Conservation (phyloP, 768 basidiomycete species). For the Pisolithus microcarpus region DNA sequence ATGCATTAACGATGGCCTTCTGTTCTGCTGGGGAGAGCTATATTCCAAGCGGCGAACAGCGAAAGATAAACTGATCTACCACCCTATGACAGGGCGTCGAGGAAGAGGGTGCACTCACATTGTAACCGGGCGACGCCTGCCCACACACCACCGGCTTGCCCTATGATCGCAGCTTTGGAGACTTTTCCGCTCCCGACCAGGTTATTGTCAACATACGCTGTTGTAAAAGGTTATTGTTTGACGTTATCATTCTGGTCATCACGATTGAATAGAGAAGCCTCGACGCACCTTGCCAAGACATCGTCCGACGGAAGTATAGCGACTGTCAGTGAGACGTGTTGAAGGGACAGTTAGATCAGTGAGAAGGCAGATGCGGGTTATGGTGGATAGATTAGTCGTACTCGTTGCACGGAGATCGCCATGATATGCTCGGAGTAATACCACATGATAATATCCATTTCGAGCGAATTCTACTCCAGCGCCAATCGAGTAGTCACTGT, state of each 20-base stretch:
- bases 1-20: slow-evolving; percentile 31
- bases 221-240: neutral
- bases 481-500: too few species aligned
- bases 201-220: slow-evolving; percentile 78
- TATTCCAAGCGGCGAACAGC: slow-evolving; percentile 43
- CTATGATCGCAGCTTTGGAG: slow-evolving; percentile 52
- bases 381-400: neutral
- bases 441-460: too few species aligned
- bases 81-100: neutral
- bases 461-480: too few species aligned
- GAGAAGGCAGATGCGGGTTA: neutral
- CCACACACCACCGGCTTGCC: slow-evolving; percentile 24
- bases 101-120: slow-evolving; percentile 2
- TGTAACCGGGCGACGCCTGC: slow-evolving; percentile 18
- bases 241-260: slow-evolving; percentile 19
- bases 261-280: slow-evolving; percentile 32
- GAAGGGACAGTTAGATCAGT: slow-evolving; percentile 1
- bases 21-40: slow-evolving; percentile 19
- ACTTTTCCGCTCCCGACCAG: slow-evolving; percentile 71
- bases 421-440: slow-evolving; percentile 17
- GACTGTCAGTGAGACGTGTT: neutral
- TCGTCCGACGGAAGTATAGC: slow-evolving; percentile 21
- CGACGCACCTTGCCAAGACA: slow-evolving; percentile 71
- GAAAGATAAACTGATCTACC: slow-evolving; percentile 16
- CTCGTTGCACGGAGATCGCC: slow-evolving; percentile 18